Conservation (phyloP, 129 eudicot species). For the Oenanthe sinensis region DNA sequence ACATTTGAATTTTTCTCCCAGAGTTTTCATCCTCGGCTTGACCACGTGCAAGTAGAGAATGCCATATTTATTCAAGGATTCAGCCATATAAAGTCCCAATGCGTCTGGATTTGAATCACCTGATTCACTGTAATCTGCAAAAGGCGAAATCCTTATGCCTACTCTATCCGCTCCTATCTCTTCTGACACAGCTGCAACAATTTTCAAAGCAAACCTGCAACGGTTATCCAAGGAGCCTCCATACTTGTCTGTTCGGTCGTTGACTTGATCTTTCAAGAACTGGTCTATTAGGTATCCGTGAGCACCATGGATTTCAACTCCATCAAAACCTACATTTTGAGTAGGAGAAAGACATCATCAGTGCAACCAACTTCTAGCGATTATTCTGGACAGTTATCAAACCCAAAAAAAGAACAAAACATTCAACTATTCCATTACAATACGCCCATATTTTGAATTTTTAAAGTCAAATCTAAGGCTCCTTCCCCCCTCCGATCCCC, state of each 20-base stretch:
- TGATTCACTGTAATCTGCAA: conserved; percentile 23
- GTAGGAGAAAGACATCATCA: not conserved
- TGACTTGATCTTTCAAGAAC: conserved; percentile 38
- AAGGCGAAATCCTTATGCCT: conserved; percentile 32
- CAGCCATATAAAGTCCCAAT: conserved; percentile 28
- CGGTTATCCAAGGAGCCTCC: conserved; percentile 33
- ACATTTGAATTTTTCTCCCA: conserved; percentile 22
- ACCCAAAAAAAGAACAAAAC: not conserved
- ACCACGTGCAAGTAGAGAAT: conserved; percentile 35
- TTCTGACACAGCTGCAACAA: conserved; percentile 28
- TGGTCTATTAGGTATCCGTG: conserved; percentile 39
- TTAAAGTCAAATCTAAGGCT: no score
- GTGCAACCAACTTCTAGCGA: not conserved
- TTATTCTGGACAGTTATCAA: not conserved
- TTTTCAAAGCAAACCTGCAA: conserved; percentile 28
- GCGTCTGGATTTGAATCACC: conserved; percentile 30
- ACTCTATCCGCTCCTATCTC: conserved; percentile 27
- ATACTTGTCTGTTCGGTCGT: conserved; percentile 34
- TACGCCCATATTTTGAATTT: not conserved
- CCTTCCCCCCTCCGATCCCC: no score
- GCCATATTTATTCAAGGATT: conserved; percentile 19
- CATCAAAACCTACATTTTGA: conserved; percentile 31
- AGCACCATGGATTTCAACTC: conserved; percentile 40
- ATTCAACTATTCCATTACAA: no score
- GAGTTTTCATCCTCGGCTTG: conserved; percentile 34